Conservation (phyloP, 129 eudicot species). For the Arctium minus region DNA sequence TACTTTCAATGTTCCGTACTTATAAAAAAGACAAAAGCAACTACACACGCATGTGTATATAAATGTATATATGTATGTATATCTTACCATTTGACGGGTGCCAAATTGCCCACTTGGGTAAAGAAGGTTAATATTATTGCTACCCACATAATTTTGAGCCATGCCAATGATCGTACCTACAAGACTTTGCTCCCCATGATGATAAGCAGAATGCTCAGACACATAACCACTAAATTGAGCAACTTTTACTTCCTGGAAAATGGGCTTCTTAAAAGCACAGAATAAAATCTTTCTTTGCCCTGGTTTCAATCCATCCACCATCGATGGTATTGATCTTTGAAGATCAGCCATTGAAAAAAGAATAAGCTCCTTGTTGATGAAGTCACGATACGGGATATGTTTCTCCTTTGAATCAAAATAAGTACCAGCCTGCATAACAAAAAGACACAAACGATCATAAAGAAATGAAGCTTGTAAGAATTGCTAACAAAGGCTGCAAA, state of each 20-base stretch:
- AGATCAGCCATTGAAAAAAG: constrained; percentile 88
- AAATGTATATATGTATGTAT: background rate
- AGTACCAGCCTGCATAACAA: constrained; percentile 69
- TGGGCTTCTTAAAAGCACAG: constrained; percentile 76
- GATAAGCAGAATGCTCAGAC: constrained; percentile 87
- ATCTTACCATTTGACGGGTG: constrained; percentile 70
- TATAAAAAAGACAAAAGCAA: background rate
- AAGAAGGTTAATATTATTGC: constrained; percentile 80
- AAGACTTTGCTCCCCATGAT: constrained; percentile 92
- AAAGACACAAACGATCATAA: background rate
- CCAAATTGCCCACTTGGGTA: constrained; percentile 87
- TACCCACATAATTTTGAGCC: constrained; percentile 90
- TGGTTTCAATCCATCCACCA: constrained; percentile 93
- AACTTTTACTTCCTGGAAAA: constrained; percentile 72
- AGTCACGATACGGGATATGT: constrained; percentile 73
- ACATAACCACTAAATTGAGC: constrained; percentile 91
- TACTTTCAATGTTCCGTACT: background rate
- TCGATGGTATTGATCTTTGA: constrained; percentile 85
- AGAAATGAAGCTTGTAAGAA: background rate
- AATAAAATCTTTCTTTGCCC: constrained; percentile 92
- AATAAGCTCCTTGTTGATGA: constrained; percentile 90
- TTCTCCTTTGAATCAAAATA: constrained; percentile 67
- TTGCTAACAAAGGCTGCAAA: background rate
- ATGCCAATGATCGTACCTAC: constrained; percentile 81
- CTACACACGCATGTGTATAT: background rate